These are phyloP conservation scores for Termitomyces sp. DNA, from an alignment of 768 basidiomycete species.

Conservation along the genomic window DNA sequence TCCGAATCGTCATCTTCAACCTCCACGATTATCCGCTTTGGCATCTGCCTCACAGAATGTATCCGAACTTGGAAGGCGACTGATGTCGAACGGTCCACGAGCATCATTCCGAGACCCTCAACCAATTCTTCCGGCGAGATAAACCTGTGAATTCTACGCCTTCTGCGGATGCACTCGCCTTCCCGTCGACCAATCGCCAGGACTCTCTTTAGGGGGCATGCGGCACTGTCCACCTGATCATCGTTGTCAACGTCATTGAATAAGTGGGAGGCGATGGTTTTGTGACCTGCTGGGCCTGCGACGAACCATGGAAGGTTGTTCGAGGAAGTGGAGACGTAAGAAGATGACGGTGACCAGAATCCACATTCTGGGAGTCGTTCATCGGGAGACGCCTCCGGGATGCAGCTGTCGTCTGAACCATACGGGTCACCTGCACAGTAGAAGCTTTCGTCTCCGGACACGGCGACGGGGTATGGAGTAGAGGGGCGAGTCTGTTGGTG, in stretches of 20 bases:
- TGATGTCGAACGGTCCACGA: background rate
- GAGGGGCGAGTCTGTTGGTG: background rate
- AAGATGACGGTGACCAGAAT: background rate
- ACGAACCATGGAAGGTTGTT: background rate
- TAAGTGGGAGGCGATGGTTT: background rate
- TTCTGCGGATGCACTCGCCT: background rate
- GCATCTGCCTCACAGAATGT: background rate
- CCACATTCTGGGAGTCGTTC: background rate
- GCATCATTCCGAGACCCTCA: background rate
- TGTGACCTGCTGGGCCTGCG: background rate
- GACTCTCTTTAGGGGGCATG: background rate
- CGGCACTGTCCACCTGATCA: too few relatives aligned
- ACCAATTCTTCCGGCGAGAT: background rate
- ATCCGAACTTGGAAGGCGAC: background rate
- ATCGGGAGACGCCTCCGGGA: background rate
- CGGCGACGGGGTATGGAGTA: background rate
- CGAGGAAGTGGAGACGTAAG: background rate
- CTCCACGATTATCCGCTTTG: background rate
- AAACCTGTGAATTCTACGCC: background rate
- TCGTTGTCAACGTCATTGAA: background rate
- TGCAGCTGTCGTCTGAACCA: background rate
- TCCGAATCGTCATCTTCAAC: background rate
- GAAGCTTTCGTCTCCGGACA: background rate
- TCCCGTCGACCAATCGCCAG: background rate
- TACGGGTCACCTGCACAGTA: background rate